Evolutionary conservation across 2,329 filamentous ascomycete genomes (phyloP).

Genomic region (Hymenotorrendiella dingleyae): DNA sequence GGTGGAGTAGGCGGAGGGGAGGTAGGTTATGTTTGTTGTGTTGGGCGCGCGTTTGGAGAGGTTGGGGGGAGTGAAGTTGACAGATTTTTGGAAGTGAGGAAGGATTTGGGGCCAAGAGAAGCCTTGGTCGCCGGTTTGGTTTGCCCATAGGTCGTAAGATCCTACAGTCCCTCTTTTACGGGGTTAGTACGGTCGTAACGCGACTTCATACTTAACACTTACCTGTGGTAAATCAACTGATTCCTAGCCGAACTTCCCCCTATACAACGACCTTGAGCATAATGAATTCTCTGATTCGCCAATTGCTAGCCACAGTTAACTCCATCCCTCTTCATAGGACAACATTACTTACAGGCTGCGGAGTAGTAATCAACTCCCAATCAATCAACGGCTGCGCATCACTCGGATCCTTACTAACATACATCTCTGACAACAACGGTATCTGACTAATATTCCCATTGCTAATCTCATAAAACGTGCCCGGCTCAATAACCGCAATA

Average conservation of each 20-base stretch:
- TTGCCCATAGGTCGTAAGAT: not conserved
- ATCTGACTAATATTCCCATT: not conserved
- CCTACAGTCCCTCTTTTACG: not conserved
- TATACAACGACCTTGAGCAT: not conserved
- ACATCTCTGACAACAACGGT: not conserved
- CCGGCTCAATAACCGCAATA: conserved; percentile 21
- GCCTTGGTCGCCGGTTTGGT: not conserved
- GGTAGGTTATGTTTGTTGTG: not conserved
- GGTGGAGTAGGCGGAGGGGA: not conserved
- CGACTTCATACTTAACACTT: not conserved
- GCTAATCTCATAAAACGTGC: conserved; percentile 1
- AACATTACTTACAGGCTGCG: not conserved
- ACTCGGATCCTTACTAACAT: not conserved
- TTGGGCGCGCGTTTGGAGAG: not conserved
- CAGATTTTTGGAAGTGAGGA: not conserved
- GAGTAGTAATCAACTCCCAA: not conserved
- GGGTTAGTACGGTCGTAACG: not conserved
- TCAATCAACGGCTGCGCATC: not conserved
- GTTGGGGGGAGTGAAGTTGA: not conserved
- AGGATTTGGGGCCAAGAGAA: not conserved
- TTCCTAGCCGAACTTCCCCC: not conserved
- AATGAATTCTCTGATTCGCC: not conserved
- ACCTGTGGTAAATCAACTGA: conserved; percentile 1
- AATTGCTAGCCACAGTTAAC: not conserved
- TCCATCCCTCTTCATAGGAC: not conserved